phyloP scores from a whole-genome alignment of 129 eudicot genomes.

The Erigeron canadensis region DNA sequence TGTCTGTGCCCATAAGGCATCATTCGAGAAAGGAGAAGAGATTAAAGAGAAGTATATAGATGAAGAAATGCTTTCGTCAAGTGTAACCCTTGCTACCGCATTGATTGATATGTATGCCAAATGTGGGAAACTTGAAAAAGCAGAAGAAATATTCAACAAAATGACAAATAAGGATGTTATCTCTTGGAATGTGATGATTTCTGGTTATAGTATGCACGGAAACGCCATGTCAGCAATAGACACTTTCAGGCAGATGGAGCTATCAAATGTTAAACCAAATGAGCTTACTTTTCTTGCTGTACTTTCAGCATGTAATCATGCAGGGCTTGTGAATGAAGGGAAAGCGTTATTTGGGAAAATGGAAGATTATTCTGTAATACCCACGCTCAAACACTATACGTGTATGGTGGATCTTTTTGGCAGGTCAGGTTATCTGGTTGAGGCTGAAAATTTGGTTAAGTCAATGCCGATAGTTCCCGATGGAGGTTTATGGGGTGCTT shows the following conservation, averaged over 20 bases:
- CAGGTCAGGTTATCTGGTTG: slow-evolving; percentile 57
- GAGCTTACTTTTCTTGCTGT: slow-evolving; percentile 76
- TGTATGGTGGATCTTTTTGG: slow-evolving; percentile 91
- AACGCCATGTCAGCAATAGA: slow-evolving; percentile 61
- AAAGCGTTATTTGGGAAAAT: slow-evolving; percentile 54
- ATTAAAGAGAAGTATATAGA: slow-evolving; percentile 48
- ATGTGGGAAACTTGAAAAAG: slow-evolving; percentile 63
- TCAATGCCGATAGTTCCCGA: slow-evolving; percentile 82
- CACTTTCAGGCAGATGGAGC: slow-evolving; percentile 54
- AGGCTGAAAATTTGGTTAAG: slow-evolving; percentile 68
- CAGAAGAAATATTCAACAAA: slow-evolving; percentile 56
- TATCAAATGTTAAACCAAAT: slow-evolving; percentile 51
- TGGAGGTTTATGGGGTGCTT: slow-evolving; percentile 88
- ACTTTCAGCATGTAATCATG: slow-evolving; percentile 76
- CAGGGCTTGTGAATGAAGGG: slow-evolving; percentile 75
- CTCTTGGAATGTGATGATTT: slow-evolving; percentile 83
- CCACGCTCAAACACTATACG: slow-evolving; percentile 75
- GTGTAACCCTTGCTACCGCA: slow-evolving; percentile 58
- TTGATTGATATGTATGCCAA: slow-evolving; percentile 83
- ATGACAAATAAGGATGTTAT: slow-evolving; percentile 59
- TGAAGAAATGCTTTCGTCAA: slow-evolving; percentile 36
- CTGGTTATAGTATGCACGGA: slow-evolving; percentile 83
- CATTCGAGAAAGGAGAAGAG: slow-evolving; percentile 59
- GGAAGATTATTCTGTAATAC: slow-evolving; percentile 53
- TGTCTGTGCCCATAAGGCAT: slow-evolving; percentile 65